These are phyloP conservation scores for Glycine tomentella DNA, from an alignment of 306 rosid species.

Conservation along the genomic window DNA sequence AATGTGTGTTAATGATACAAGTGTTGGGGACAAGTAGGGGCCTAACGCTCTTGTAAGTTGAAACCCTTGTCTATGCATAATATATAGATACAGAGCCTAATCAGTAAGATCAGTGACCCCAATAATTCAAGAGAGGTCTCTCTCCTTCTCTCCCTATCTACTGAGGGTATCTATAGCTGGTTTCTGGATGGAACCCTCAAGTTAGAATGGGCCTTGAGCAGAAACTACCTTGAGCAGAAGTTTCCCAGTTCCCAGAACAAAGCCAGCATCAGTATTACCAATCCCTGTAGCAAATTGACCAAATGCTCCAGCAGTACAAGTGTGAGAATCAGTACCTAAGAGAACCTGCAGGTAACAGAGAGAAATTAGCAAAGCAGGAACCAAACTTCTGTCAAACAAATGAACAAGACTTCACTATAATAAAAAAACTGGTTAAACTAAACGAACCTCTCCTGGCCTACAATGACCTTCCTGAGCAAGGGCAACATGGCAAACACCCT, in stretches of 20 bases:
- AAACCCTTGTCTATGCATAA: slow-evolving; percentile 8
- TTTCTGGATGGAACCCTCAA: not conserved
- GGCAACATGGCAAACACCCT: slow-evolving; percentile 95
- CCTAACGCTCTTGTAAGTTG: not conserved
- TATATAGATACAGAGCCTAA: not conserved
- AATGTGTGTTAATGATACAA: not conserved
- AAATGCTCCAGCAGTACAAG: slow-evolving; percentile 98
- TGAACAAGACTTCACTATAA: slow-evolving; percentile 7
- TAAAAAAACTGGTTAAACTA: slow-evolving; percentile 35
- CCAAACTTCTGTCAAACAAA: slow-evolving; percentile 32
- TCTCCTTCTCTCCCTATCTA: slow-evolving; percentile 9
- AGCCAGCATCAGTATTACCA: slow-evolving; percentile 95
- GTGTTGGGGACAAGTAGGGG: not conserved
- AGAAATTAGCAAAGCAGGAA: slow-evolving; percentile 37
- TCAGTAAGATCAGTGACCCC: slow-evolving; percentile 16
- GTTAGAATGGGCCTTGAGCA: not conserved
- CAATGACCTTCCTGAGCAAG: slow-evolving; percentile 99
- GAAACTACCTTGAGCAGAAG: slow-evolving; percentile 72
- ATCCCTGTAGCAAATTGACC: slow-evolving; percentile 99
- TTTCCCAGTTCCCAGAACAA: slow-evolving; percentile 91
- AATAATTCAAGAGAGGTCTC: not conserved
- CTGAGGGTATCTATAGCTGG: not conserved
- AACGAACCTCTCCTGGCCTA: slow-evolving; percentile 95
- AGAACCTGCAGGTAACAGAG: slow-evolving; percentile 65
- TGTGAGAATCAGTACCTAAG: slow-evolving; percentile 97